Percentiles rank a stretch among this genome's conserved stretches.
These are phyloP conservation scores for Mycosphaerella arachidis DNA, from an alignment of 2,329 filamentous ascomycete genomes.

Conservation along the genomic window DNA sequence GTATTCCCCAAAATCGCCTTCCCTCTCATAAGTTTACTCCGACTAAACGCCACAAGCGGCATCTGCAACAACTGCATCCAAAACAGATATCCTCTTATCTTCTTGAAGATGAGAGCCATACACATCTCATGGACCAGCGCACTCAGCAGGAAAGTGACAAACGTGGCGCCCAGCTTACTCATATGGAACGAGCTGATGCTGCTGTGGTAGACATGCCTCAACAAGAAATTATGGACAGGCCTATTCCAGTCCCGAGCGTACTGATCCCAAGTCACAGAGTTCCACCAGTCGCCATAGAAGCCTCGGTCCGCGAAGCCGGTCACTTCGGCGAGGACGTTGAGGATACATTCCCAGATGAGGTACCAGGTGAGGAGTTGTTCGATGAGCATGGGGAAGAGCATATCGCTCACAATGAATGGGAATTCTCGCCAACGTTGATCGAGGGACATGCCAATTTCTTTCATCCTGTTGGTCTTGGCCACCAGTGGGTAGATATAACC, in stretches of 20 bases:
- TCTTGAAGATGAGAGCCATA: constrained; percentile 78
- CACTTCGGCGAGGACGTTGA: constrained; percentile 72
- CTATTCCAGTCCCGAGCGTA: constrained; percentile 78
- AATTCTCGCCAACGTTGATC: constrained; percentile 61
- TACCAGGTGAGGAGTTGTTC: constrained; percentile 76
- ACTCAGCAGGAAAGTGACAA: constrained; percentile 70
- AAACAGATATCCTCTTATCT: constrained; percentile 68
- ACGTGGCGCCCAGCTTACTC: constrained; percentile 65
- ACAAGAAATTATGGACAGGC: constrained; percentile 73
- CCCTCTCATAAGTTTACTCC: constrained; percentile 61
- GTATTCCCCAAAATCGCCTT: constrained; percentile 64
- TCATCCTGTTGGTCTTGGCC: constrained; percentile 61
- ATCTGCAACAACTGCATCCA: constrained; percentile 70
- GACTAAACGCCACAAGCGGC: constrained; percentile 63
- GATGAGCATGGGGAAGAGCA: constrained; percentile 74
- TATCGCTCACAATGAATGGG: constrained; percentile 69
- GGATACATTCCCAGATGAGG: constrained; percentile 65
- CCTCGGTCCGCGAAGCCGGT: constrained; percentile 65
- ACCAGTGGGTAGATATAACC: constrained; percentile 74
- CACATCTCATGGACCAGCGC: constrained; percentile 70
- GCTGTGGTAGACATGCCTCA: constrained; percentile 74
- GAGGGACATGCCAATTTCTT: constrained; percentile 60
- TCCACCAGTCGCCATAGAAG: constrained; percentile 39
- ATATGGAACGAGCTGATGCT: constrained; percentile 70
- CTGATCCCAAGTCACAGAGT: constrained; percentile 62